Percentiles rank a stretch among this genome's conserved stretches.
These are phyloP conservation scores for Solanum hybrid DNA, from an alignment of 305 asterid genomes.

Conservation along the genomic window DNA sequence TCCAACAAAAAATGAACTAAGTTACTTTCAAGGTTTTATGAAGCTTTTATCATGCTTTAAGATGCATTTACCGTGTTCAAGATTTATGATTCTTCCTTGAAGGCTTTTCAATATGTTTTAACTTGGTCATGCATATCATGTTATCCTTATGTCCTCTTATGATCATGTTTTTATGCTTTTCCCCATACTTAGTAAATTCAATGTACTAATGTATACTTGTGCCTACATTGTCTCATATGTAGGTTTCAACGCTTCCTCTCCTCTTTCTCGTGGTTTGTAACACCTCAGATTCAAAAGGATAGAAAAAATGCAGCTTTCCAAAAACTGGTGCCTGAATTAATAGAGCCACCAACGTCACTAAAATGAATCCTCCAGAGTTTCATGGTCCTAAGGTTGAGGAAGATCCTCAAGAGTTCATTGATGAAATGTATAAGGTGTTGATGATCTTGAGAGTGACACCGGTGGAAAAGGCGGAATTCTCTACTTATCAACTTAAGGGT, in stretches of 20 bases:
- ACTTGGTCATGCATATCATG: background rate
- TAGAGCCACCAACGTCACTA: background rate
- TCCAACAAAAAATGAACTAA: background rate
- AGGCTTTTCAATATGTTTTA: background rate
- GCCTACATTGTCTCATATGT: background rate
- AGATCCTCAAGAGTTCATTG: background rate
- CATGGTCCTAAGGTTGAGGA: background rate
- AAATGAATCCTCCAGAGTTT: background rate
- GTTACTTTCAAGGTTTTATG: background rate
- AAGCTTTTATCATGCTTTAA: no score
- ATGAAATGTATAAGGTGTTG: background rate
- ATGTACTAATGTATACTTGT: background rate
- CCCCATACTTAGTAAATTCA: background rate
- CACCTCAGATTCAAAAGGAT: background rate
- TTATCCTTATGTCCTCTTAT: background rate
- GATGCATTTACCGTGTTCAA: background rate
- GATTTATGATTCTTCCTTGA: background rate
- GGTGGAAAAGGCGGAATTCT: no score
- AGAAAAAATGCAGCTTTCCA: background rate
- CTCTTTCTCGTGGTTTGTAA: background rate
- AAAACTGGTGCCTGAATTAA: background rate
- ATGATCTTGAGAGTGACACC: background rate
- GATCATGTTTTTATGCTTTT: no score
- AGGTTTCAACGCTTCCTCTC: background rate
- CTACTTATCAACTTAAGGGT: background rate